Base-by-base conservation (phyloP, 148 eudicot genomes). In the Vaccinium myrtillus region DNA sequence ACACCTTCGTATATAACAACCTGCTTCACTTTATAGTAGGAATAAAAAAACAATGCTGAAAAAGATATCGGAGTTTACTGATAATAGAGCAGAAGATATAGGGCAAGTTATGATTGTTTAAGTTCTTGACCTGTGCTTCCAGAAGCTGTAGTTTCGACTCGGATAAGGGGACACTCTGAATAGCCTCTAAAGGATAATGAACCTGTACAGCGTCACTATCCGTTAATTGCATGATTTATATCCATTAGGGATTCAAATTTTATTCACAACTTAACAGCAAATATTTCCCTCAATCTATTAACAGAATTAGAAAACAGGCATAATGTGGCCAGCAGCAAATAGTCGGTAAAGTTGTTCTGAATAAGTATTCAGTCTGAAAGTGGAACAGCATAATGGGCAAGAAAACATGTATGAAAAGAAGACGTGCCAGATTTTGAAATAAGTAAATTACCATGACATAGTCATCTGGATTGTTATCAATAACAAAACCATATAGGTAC, bases 401-500 rank as follows among this genome's bases (percentile, higher is more conserved):
- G 70, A 88, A 46, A 78, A 30, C 36, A 75, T 55, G 27, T 1
- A 75, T 55, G 32, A 79, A 16, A 79, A 79, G 50, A 15, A 56
- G 48, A 79, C 50, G 58, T 79, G 81, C 49, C 19, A 46, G 65
- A 25, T 39, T 27, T 73, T 51, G 15, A 82, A 48, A 79, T 23
- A 48, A 63, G 81, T 63, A 50, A 59, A 43, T 86, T 92, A 95
- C 99, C 99, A 97, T 95, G 83, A 97, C 90, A 92, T 93, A 97
- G 90, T 97, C 99, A 94, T 97, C 98, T 82, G 98, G 92, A 84
- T 97, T 97, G 81, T 93, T 89, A 85, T 93, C 91, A 70, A 93
- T 83, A 61, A 97, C 93, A 87, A 97, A 97, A 81, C 99, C 99
- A 86, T 97, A 95, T 2, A 97, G 98, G 88, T 92, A 97, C 63